phyloP scores from a whole-genome alignment of 306 rosid species.

The Prunus armeniaca region DNA sequence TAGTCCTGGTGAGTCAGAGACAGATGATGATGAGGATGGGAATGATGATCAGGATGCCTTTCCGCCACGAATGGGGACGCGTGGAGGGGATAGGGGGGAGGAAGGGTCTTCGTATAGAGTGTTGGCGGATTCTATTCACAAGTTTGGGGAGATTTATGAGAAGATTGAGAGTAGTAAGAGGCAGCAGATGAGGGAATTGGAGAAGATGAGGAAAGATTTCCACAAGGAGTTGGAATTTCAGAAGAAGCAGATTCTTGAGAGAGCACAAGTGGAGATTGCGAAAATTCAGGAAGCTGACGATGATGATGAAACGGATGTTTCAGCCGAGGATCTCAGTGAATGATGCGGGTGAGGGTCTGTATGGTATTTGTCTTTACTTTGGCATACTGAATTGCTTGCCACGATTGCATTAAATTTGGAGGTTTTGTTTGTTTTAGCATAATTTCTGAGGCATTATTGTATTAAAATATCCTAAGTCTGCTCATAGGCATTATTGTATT shows the following conservation, averaged over 20 bases:
- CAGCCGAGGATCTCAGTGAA: conserved; percentile 13
- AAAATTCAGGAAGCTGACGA: conserved; percentile 53
- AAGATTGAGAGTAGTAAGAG: conserved; percentile 80
- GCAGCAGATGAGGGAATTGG: conserved; percentile 83
- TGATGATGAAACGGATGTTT: conserved; percentile 43
- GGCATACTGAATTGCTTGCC: conserved; percentile 11
- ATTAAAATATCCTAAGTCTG: neutral
- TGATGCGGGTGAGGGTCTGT: conserved; percentile 27
- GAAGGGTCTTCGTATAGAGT: conserved; percentile 48
- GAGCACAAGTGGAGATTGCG: conserved; percentile 63
- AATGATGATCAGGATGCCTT: conserved; percentile 17
- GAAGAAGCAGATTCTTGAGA: conserved; percentile 82
- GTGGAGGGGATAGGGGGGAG: conserved; percentile 16
- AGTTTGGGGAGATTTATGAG: conserved; percentile 79
- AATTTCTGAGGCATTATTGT: neutral
- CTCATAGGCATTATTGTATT: neutral
- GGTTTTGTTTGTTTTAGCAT: neutral
- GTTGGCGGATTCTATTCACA: conserved; percentile 67
- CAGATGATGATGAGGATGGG: conserved; percentile 35
- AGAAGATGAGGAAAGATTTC: conserved; percentile 71
- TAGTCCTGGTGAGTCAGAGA: conserved; percentile 79
- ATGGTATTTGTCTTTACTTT: conserved; percentile 5
- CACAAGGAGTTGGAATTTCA: conserved; percentile 69
- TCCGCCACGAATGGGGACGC: conserved; percentile 8
- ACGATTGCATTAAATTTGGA: neutral